Base-by-base conservation (phyloP, 1,139 yeast species). In the Debaryomyces coudertii region DNA sequence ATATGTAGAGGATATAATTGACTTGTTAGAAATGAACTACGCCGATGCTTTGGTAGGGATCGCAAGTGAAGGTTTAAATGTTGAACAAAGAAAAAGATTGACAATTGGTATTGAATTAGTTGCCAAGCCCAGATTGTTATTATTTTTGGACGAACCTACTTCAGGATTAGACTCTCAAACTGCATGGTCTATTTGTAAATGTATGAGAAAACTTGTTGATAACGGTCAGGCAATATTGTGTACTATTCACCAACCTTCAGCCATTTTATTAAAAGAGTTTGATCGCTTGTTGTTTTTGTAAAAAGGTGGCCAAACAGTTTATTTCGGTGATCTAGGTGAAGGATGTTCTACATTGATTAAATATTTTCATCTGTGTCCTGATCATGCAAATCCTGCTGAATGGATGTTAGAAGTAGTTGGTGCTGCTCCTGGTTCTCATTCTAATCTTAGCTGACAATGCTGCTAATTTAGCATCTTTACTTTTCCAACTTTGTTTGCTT, bases 351-450 rank as follows among this genome's bases (percentile, higher is more conserved):
- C 81, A 14, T 73, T 87, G 67, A 84, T 84, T 45, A 64, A 79
- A 49, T 87, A 87, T 65, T 87, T 87, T 58, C 83, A 79, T 35
- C 68, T 66, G 42, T 85, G 88, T 67, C 90, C 90, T 7, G 69
- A 74, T 15, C 79, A 76, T 42, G 90, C 87, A 8, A 86, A 86
- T 57, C 93, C 92, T 8, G 92, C 92, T 4, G 93, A 86, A 62
- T 86, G 90, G 90, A 86, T 86, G 89, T 71, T 86, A 56, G 85
- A 82, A 53, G 87, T 84, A 46, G 85, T 85, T 60, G 90, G 90
- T 46, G 90, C 90, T 34, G 92, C 90, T 24, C 90, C 92, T 4
- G 90, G 90, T 25, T 77, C 88, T 27, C 77, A 74, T 49, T 86
- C 89, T 28, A 76, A 71, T 38, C 80, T 62, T 81, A 42, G 84